Evolutionary conservation across 768 basidiomycete genomes (phyloP).

Genomic region (Asterophora lycoperdoides): DNA sequence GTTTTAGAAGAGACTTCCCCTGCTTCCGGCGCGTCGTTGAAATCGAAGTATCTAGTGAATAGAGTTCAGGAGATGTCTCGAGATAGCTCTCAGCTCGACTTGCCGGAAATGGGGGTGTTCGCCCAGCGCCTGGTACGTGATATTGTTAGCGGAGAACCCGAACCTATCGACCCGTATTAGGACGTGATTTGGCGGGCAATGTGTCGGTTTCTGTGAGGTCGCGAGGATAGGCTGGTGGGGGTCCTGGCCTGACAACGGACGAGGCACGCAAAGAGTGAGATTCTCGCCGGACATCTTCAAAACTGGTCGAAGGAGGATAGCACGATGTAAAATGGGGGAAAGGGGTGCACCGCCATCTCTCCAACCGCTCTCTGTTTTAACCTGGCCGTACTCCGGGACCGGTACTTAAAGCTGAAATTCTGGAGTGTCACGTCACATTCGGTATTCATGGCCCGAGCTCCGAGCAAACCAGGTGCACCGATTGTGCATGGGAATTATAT

Average conservation of each 20-base stretch:
- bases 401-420: neutral
- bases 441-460: neutral
- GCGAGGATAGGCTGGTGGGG: conserved; percentile 21
- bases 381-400: neutral
- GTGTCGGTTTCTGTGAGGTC: conserved; percentile 16
- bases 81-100: conserved; percentile 1
- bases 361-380: neutral
- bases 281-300: conserved; percentile 15
- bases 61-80: neutral
- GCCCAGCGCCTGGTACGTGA: conserved; percentile 60
- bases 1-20: conserved; percentile 38
- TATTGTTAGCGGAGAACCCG: conserved; percentile 68
- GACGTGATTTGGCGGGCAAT: conserved; percentile 41
- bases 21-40: conserved; percentile 45
- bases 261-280: conserved; percentile 29
- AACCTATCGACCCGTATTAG: conserved; percentile 60
- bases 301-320: too few species aligned
- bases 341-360: neutral
- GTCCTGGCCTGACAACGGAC: conserved; percentile 24
- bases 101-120: conserved; percentile 49
- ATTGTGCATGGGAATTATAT: too few species aligned
- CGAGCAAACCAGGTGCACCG: too few species aligned
- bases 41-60: conserved; percentile 59
- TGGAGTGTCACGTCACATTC: neutral
- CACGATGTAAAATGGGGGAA: neutral